These are phyloP conservation scores for Jaapia argillacea DNA, from an alignment of 768 basidiomycete genomes.

Conservation along the genomic window DNA sequence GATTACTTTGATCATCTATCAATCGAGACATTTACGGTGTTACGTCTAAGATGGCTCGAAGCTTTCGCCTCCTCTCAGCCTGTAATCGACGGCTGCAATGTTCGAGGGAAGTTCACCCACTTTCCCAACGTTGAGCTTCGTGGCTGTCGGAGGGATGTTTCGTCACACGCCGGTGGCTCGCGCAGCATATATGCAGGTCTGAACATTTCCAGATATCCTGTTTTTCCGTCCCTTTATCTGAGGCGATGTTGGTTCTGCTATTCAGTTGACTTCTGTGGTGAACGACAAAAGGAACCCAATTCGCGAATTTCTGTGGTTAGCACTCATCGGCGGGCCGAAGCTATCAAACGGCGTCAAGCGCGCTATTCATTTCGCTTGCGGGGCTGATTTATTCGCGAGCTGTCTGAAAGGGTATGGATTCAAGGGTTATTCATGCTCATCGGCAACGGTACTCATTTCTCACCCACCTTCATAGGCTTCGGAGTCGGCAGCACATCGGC, in stretches of 20 bases:
- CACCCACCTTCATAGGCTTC: constrained; percentile 30
- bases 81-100: too few species aligned
- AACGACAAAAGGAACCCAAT: constrained; percentile 22
- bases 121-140: too few species aligned
- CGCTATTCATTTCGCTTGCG: constrained; percentile 60
- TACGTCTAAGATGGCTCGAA: too few species aligned
- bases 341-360: constrained; percentile 65
- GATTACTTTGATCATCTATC: too few species aligned
- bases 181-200: constrained; percentile 49
- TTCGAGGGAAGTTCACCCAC: too few species aligned
- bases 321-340: too few species aligned
- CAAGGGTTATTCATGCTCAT: neutral
- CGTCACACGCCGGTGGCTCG: constrained; percentile 56
- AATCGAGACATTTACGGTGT: too few species aligned
- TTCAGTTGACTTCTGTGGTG: constrained; percentile 46
- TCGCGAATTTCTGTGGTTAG: too few species aligned
- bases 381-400: constrained; percentile 57
- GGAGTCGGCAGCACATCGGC: constrained; percentile 63
- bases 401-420: constrained; percentile 44
- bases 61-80: too few species aligned
- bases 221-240: neutral
- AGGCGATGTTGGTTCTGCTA: neutral
- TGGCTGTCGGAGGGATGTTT: constrained; percentile 32
- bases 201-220: neutral
- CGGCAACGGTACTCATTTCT: neutral